These are phyloP conservation scores for Pyrenophora teres DNA, from an alignment of 2,329 filamentous ascomycete species.

Conservation along the genomic window DNA sequence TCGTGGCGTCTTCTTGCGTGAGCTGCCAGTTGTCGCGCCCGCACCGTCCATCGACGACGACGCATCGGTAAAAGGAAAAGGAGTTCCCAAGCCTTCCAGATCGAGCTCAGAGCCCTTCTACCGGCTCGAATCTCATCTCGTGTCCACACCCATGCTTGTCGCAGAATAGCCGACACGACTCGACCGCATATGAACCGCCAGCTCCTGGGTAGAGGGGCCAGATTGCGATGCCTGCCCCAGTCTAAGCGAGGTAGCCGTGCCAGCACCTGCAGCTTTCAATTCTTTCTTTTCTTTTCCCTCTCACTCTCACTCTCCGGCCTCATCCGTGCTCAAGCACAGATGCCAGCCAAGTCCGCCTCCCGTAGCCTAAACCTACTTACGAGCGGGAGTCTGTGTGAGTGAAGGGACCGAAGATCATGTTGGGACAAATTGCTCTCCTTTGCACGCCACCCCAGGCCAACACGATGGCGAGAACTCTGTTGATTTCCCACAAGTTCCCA, in stretches of 20 bases:
- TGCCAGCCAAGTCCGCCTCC: conserved; percentile 38
- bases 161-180: conserved; percentile 26
- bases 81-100: conserved; percentile 21
- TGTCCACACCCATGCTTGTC: conserved; percentile 37
- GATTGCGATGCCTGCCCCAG: conserved; percentile 23
- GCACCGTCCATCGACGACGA: neutral
- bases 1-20: conserved; percentile 22
- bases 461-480: conserved; percentile 21
- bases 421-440: conserved; percentile 27
- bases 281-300: conserved; percentile 22
- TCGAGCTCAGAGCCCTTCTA: conserved; percentile 26
- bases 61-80: conserved; percentile 15
- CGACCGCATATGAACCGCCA: conserved; percentile 23
- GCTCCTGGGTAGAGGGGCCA: conserved; percentile 26
- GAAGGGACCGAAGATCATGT: conserved; percentile 36
- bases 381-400: conserved; percentile 45
- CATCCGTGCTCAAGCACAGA: conserved; percentile 40
- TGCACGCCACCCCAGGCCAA: conserved; percentile 2
- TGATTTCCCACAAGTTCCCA: conserved; percentile 19
- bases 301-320: conserved; percentile 22
- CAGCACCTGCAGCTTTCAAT: conserved; percentile 39
- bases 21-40: conserved; percentile 1
- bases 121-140: conserved; percentile 28
- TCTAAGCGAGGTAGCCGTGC: conserved; percentile 31
- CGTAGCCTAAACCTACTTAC: conserved; percentile 40